Percentiles rank a stretch among this genome's conserved stretches.
Conservation (phyloP, 306 rosid species). For the Urtica urens region DNA sequence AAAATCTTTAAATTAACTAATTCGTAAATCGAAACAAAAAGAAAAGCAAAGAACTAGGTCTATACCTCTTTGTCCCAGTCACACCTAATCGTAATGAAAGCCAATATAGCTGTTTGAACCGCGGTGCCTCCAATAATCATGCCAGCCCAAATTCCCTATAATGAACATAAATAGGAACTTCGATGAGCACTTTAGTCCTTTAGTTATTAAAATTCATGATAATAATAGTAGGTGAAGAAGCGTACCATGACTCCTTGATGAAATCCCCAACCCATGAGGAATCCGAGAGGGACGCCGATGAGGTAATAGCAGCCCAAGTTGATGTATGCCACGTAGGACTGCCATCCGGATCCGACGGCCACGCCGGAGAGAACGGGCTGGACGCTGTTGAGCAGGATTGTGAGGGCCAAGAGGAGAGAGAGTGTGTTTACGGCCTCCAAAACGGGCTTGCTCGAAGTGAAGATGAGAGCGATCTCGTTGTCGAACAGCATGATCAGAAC, state of each 20-base stretch:
- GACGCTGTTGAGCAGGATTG: slow-evolving; percentile 66
- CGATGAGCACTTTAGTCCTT: no score
- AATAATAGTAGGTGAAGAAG: no score
- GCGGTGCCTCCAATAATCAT: slow-evolving; percentile 71
- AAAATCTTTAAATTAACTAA: background rate
- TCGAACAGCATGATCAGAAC: slow-evolving; percentile 35
- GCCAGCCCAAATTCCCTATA: slow-evolving; percentile 33
- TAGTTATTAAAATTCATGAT: no score
- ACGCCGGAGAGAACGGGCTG: slow-evolving; percentile 83
- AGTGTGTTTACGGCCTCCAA: slow-evolving; percentile 45
- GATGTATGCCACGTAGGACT: slow-evolving; percentile 70
- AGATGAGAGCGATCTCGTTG: slow-evolving; percentile 39
- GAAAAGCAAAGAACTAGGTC: background rate
- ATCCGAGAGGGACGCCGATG: slow-evolving; percentile 66
- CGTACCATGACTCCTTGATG: slow-evolving; percentile 65
- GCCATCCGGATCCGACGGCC: slow-evolving; percentile 95
- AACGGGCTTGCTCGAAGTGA: slow-evolving; percentile 45
- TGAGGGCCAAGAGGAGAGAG: slow-evolving; percentile 56
- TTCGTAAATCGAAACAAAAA: background rate
- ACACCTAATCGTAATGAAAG: slow-evolving; percentile 24
- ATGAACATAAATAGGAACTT: background rate
- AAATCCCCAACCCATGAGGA: slow-evolving; percentile 58
- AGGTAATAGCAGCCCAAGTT: slow-evolving; percentile 74
- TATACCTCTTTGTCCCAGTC: slow-evolving; percentile 65
- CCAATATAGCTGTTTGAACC: slow-evolving; percentile 37